Evolutionary conservation across 1,139 yeast genomes (phyloP).

Genomic region (Nakaseomyces uthaithaninus): DNA sequence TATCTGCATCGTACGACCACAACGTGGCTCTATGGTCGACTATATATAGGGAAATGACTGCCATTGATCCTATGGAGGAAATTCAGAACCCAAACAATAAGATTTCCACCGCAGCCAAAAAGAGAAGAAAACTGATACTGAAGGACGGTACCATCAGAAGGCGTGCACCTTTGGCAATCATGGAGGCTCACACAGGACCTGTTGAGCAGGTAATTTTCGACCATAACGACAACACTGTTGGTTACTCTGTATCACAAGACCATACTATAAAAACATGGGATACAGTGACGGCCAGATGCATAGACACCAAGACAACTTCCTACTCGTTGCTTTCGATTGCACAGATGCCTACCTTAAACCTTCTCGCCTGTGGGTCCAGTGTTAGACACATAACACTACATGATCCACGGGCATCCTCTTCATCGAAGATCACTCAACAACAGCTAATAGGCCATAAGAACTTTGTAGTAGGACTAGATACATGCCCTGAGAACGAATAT

Average conservation of each 20-base stretch:
- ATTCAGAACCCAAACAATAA: slow-evolving; percentile 37
- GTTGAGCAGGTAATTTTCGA: slow-evolving; percentile 82
- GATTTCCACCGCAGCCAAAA: slow-evolving; percentile 70
- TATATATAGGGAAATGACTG: slow-evolving; percentile 73
- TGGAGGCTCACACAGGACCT: slow-evolving; percentile 77
- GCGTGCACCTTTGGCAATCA: slow-evolving; percentile 67
- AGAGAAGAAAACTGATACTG: slow-evolving; percentile 75
- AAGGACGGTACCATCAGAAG: slow-evolving; percentile 71
- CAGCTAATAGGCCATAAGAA: slow-evolving; percentile 87
- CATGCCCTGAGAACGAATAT: slow-evolving; percentile 67
- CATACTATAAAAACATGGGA: slow-evolving; percentile 97
- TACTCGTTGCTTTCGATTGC: slow-evolving; percentile 72
- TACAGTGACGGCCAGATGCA: slow-evolving; percentile 69
- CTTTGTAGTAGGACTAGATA: slow-evolving; percentile 73
- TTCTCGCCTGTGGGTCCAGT: slow-evolving; percentile 86
- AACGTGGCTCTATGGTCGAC: slow-evolving; percentile 88
- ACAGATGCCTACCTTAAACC: slow-evolving; percentile 54
- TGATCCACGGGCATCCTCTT: slow-evolving; percentile 66
- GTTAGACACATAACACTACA: slow-evolving; percentile 91
- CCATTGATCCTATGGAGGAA: slow-evolving; percentile 52
- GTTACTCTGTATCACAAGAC: slow-evolving; percentile 90
- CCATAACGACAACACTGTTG: slow-evolving; percentile 63
- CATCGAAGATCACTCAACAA: slow-evolving; percentile 46
- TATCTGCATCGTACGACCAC: slow-evolving; percentile 80
- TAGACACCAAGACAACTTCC: slow-evolving; percentile 85